Base-by-base conservation (phyloP, 1,284 basidiomycete species). In the Pterulicium gracile region DNA sequence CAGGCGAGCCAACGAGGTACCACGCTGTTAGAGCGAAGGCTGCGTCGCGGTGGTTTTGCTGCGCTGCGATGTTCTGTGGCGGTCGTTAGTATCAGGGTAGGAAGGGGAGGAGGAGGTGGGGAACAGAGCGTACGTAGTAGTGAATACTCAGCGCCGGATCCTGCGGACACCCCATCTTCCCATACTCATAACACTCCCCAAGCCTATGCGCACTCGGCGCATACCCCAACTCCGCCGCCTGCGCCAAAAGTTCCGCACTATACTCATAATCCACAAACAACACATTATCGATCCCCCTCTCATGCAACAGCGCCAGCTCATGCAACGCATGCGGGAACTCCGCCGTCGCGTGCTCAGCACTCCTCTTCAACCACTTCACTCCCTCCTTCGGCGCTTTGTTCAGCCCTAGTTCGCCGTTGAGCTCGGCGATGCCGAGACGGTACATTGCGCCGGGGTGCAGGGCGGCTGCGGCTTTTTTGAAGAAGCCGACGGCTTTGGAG, bases 131-230 rank as follows among this genome's bases (percentile, higher is more conserved):
- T 62, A 93, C 92, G 65, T 98, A 98, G 68, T 98, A 98, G 67
- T 98, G 95, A 58, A 98, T 98, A 43, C 89, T 94, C 49, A 98
- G 72, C 15, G 96, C 95, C 1, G 93, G 81, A 62, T 98, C 95
- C 60, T 94, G 88, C n/a, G 95, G 95, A 58, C 95, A 98, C 13
- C 92, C 93, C 82, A 98, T 88, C 71, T 93, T 93, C 35, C 95
- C 96, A 65, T 98, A 98, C 69, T 98, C 95, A 65, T 98, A 98
- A 65, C 95, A 98, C 66, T 98, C 95, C 40, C 95, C 95, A 48
- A 98, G 69, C 55, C 93, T 84, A 69, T 95, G 93, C 40, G 95
- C 95, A 57, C 88, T 92, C 2, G 95, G 92, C 4, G 95, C 92
- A 64, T 98, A 98, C 10, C 93, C 93, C 43, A 98, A 74, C 65